phyloP scores from a whole-genome alignment of 2,329 filamentous ascomycete genomes.

The Aphanoascus verrucosus region DNA sequence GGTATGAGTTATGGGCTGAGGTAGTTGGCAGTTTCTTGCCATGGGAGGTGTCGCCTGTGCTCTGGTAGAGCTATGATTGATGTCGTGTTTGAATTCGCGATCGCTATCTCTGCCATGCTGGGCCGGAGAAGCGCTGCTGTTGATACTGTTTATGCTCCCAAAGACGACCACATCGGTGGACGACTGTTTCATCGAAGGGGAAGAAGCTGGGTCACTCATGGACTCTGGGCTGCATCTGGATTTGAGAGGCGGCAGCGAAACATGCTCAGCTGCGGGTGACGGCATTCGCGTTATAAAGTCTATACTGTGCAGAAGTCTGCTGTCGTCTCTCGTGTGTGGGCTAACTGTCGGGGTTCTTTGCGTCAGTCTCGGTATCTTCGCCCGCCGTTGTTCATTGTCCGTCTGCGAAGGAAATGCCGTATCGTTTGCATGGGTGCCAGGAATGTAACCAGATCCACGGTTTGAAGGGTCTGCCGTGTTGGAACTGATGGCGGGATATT shows the following conservation, averaged over 20 bases:
- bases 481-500: neutral
- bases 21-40: neutral
- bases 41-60: constrained; percentile 4
- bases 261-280: constrained; percentile 11
- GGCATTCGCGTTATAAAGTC: constrained; percentile 17
- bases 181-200: constrained; percentile 4
- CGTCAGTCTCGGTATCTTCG: neutral
- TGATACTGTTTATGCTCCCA: constrained; percentile 6
- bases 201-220: neutral
- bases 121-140: constrained; percentile 3
- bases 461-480: neutral
- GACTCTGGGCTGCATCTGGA: constrained; percentile 2
- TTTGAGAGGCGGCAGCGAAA: constrained; percentile 16
- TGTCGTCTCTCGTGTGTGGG: neutral
- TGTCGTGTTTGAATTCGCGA: constrained; percentile 10
- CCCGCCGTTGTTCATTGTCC: neutral
- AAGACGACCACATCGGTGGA: constrained; percentile 10
- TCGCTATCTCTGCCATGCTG: neutral
- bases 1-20: neutral
- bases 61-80: constrained; percentile 1
- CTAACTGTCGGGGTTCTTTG: neutral
- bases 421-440: neutral
- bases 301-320: constrained; percentile 15
- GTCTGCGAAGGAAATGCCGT: neutral
- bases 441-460: neutral